Base-by-base conservation (phyloP, 495 filamentous ascomycete species). In the Penicillium taxi region DNA sequence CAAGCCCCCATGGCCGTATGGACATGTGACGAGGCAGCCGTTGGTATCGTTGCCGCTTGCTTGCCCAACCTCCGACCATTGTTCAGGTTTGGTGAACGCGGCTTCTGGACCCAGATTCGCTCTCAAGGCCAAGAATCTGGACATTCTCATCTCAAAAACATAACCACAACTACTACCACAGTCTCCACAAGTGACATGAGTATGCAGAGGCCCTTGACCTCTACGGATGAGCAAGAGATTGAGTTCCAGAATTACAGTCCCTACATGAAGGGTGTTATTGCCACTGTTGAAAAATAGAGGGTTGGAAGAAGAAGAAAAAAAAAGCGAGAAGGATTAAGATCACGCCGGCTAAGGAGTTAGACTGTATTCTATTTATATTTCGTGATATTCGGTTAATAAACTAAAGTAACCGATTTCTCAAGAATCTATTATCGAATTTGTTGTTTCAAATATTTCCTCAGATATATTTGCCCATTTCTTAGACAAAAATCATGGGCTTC, bases 1-100 rank as follows among this genome's bases (percentile, higher is more conserved):
- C 53, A 56, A 52, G 51, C 50, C 29, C 53, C 50, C 2, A 36
- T 42, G 7, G 47, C 44, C 30, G 40, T 56, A 19, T 56, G 53
- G 53, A 56, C 53, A 9, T 56, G 53, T 27, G 35, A 42, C 13
- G 53, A 56, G 33, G 44, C 44, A 9, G 50, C 50, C 1, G 53
- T 56, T 0, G 50, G 44, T 13, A 56, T 56, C 24, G 39, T 50
- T 4, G 53, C 50, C 5, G 53, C 53, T 18, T 56, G 53, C 31
- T 43, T 56, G 1, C 50, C 53, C 2, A 56, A 56, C 27, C 43
- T 56, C 6, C 34, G 50, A 17, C 53, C 53, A 9, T 26, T 54
- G 18, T 54, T 56, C 39, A 42, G 39, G 9, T n/a, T 45, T n/a
- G 34, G 42, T 19, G 14, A 35, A 6, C 26, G 37, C 17, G 30